Base-by-base conservation (phyloP, 73 alveolate genomes). In the Paramecium bursaria region DNA sequence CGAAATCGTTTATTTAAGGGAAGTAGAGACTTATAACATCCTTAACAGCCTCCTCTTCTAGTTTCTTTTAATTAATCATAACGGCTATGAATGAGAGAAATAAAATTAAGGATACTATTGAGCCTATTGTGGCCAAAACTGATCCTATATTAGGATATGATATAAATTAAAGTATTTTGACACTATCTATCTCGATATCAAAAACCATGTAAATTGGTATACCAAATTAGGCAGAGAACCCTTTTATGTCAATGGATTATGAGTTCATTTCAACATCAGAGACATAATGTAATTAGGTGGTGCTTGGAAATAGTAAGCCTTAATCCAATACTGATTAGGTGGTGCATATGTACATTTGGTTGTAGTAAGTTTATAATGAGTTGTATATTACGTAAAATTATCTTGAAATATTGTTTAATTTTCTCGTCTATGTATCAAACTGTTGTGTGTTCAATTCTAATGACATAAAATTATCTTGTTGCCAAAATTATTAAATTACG, bases 111-210 rank as follows among this genome's bases (percentile, higher is more conserved):
- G 82, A 67, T 0, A 67, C 35, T 3, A 67, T 67, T 0, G 82
- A 31, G 17, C 82, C 82, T 3, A 67, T 42, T 11, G 33, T 42
- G 3, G 82, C 82, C 55, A 67, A 67, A 3, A 67, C 55, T 67
- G 33, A 42, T 35, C 50, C 19, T 0, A 67, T 47, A 39, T 67
- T 67, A 9, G 82, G 82, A 42, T 67, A 67, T 17, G 33, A 53
- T 13, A 67, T 42, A 1, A 7, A 14, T 3, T 21, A 10, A 11
- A 35, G 22, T 7, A 3, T 30, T 67, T 67, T 4, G 6, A 67
- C 29, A 1, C 60, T 67, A 25, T 47, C 82, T 15, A 67, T 10
- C 13, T 67, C 46, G 22, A 33, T 39, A 13, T 31, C 82, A 42
- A 67, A 67, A 6, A 42, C 82, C 7, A 67, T 26, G 44, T 67